Evolutionary conservation across 2,329 filamentous ascomycete genomes (phyloP), one percentile per base, ranked within the genome.

Genomic region (Penicillium sp.): DNA sequence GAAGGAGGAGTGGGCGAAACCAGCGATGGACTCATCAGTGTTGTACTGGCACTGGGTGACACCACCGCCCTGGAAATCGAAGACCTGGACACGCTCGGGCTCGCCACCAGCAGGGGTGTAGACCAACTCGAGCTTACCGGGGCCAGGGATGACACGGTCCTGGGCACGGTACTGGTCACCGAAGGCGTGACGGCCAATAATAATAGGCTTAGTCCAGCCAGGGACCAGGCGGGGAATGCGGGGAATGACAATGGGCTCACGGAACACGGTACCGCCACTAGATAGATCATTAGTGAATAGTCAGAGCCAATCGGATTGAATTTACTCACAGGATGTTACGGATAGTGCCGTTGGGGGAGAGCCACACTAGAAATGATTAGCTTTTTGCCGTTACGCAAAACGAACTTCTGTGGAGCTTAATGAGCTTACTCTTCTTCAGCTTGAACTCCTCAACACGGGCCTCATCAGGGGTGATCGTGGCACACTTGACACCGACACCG

Each of bases 111-210:
- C 81, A 60, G 93, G 94, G 39, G 92, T 97, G 82, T 87, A 99
- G 70, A 96, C 90, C 86, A 99, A 92, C 81, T 90, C 88, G 62
- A 99, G 86, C 71, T 90, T 96, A 70, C 94, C 94, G 61, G 88
- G 85, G 55, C 89, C 89, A 50, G 87, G 83, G 62, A 92, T 85
- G 61, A 97, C 90, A 61, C 83, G 81, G 82, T 99, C 94, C 80
- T 95, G 96, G 67, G 94, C 94, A 61, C 93, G 89, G 83, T 99
- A 99, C 81, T 99, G 94, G 81, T 97, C 94, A 72, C 94, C 94
- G 72, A 97, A 97, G 63, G 94, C 94, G 79, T 99, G 94, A 76
- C 94, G 92, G 67, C 94, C 94, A 75, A 99, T 97, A 76, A 97
- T 94, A 79, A 99, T 99, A 75, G 94, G 92, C 81, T 97, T 92